A percentile compares a stretch with the other conserved stretches of the same genome.
These are phyloP conservation scores for Rhizopus arrhizus DNA, from an alignment of 371 early-diverging fungal species.

Conservation along the genomic window DNA sequence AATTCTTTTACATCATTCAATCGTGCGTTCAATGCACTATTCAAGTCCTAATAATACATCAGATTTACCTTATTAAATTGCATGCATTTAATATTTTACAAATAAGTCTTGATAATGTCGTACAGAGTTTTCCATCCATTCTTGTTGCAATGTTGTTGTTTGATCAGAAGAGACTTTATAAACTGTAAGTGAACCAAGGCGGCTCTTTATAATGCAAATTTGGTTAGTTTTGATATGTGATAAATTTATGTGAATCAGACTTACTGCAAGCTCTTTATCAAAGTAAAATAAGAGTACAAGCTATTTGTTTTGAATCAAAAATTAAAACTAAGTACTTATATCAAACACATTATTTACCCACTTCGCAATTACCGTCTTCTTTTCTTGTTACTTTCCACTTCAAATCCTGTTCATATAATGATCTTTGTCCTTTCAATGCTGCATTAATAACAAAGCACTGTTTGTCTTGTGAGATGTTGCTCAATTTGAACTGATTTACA, in stretches of 20 bases:
- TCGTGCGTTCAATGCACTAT: slow-evolving; percentile 1
- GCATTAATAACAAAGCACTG: background rate
- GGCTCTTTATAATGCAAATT: background rate
- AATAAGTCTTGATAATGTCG: background rate
- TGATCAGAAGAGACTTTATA: background rate
- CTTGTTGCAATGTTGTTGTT: background rate
- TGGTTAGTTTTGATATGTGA: background rate
- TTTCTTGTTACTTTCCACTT: slow-evolving; percentile 6
- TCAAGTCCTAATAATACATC: slow-evolving; percentile 12
- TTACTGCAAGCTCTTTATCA: slow-evolving; percentile 4
- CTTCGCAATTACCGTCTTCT: background rate
- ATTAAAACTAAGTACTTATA: background rate
- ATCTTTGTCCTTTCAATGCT: slow-evolving; percentile 1
- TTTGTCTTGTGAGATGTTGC: background rate
- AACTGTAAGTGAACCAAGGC: background rate
- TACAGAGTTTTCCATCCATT: slow-evolving; percentile 4
- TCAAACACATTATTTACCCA: background rate
- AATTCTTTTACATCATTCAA: background rate
- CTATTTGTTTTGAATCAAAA: background rate
- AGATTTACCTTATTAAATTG: background rate
- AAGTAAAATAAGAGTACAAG: background rate
- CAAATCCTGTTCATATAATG: slow-evolving; percentile 1
- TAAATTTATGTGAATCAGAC: background rate
- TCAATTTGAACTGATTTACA: background rate
- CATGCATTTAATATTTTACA: background rate